phyloP scores from a whole-genome alignment of 768 basidiomycete genomes.

The Lactarius sanguifluus region DNA sequence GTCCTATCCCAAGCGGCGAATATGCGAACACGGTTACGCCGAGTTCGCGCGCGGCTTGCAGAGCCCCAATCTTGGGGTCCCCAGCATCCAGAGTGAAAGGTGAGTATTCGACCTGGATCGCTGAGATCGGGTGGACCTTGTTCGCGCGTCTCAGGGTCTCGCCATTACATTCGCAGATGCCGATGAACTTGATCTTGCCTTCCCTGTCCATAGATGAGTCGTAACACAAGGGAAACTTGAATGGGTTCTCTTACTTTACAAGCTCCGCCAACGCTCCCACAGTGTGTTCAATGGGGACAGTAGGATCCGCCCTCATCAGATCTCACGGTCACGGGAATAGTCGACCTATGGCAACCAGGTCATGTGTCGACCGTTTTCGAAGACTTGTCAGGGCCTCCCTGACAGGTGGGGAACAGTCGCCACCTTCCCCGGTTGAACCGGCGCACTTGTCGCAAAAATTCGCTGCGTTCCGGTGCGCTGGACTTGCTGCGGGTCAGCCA shows the following conservation, averaged over 20 bases:
- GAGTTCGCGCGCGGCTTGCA: constrained; percentile 41
- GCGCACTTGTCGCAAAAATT: too few species aligned
- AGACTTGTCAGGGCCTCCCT: too few species aligned
- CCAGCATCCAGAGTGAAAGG: constrained; percentile 41
- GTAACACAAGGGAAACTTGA: constrained; percentile 29
- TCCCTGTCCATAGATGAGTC: constrained; percentile 24
- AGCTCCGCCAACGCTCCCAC: constrained; percentile 29
- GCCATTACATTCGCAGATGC: constrained; percentile 39
- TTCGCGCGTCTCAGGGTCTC: constrained; percentile 40
- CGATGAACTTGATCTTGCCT: constrained; percentile 40
- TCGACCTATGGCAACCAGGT: constrained; percentile 40
- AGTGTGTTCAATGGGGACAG: constrained; percentile 27
- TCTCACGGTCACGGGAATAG: neutral
- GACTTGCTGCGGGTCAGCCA: too few species aligned
- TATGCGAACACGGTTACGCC: constrained; percentile 45
- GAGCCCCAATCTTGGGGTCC: constrained; percentile 36
- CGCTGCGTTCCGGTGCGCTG: too few species aligned
- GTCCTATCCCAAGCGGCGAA: constrained; percentile 49
- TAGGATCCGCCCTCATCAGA: constrained; percentile 18
- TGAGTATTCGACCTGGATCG: constrained; percentile 42
- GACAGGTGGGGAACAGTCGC: too few species aligned
- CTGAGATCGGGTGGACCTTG: constrained; percentile 40
- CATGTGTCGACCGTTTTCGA: constrained; percentile 38
- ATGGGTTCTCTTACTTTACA: constrained; percentile 37
- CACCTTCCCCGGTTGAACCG: too few species aligned